Base-by-base conservation (phyloP, 352 stramenopile genomes). In the Elongisporangium anandrum region DNA sequence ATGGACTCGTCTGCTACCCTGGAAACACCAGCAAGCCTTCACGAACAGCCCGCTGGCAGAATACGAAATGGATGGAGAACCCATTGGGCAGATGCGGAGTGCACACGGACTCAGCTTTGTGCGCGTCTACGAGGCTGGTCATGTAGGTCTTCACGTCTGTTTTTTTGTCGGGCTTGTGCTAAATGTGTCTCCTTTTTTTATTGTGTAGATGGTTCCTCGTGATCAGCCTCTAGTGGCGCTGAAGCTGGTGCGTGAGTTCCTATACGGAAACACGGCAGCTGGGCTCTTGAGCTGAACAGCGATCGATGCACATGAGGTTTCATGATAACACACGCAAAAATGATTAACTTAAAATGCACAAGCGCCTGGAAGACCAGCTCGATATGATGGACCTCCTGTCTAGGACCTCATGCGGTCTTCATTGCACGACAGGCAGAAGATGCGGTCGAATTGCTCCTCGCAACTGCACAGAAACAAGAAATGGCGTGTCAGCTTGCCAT, bases 361-460 rank as follows among this genome's bases (percentile, higher is more conserved):
- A 60, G 50, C 29, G 22, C 29, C 29, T 9, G 16, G 22, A 17
- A 45, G 26, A 64, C 20, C 26, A 55, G 23, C n/a, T 50, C 29
- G 17, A 41, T 45, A 10, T 6, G 50, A 17, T 21, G 17, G 41
- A n/a, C 24, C 41, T 50, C 41, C 6, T n/a, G 34, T 23, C 68
- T 56, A 70, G 49, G 47, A 53, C 50, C 65, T 63, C 24, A 54
- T 60, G 22, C 66, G 19, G 49, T 78, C 76, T 52, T 82, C 64
- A 65, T 88, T 85, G 67, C 84, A 93, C 20, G 78, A 78, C 52
- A 89, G 68, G 66, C 84, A 93, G 54, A 93, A 89, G 47, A 89
- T 66, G 55, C 84, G 84, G 60, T 93, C 84, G 51, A 88, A 87
- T 59, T 86, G 73, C 60, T 88, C 75, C 58, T 93, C 84, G 52